Base-by-base conservation (phyloP, 1,139 yeast genomes). In the Entelexis sorbosivorans region DNA sequence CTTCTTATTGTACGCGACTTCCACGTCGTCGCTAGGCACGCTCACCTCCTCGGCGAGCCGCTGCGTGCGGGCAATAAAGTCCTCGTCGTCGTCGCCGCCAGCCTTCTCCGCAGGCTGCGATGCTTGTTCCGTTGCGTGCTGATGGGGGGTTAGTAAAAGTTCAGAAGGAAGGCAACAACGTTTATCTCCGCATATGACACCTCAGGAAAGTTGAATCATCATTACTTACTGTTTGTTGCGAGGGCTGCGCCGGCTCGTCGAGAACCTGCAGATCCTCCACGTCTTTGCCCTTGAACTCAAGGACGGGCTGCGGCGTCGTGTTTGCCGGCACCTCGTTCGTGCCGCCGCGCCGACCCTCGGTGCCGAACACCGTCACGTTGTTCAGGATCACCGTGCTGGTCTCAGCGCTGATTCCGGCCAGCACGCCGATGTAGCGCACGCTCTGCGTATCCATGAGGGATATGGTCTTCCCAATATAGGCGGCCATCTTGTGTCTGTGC, bases 271-370 rank as follows among this genome's bases (percentile, higher is more conserved):
- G 74, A 63, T 86, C 96, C 69, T 86, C 84, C 38, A 91, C 97
- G 62, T 89, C 97, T 36, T 87, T 79, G 38, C 98, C 98, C 59
- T 93, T 78, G 66, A 91, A 85, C 24, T 84, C 88, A 54, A 91
- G 89, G 58, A 78, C 79, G 43, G 86, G 91, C 65, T 80, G 86
- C 19, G 83, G 75, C 49, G 81, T 85, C 40, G 74, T 73, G 16
- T 84, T 78, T 6, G 96, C 87, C 52, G 81, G 77, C 43, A 88
- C 81, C 65, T 87, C 95, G 58, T 76, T 73, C 24, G 74, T 67
- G 1, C 87, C 83, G 34, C 80, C 79, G 61, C 83, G 74, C 62
- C 98, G 78, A 29, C 95, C 96, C 66, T 91, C 98, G 16, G 97
- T 84, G 52, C 98, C 98, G 61, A 82, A 82, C 50, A 89, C 81